phyloP scores from a whole-genome alignment of 306 rosid genomes.

The Prinsepia uniflora region DNA sequence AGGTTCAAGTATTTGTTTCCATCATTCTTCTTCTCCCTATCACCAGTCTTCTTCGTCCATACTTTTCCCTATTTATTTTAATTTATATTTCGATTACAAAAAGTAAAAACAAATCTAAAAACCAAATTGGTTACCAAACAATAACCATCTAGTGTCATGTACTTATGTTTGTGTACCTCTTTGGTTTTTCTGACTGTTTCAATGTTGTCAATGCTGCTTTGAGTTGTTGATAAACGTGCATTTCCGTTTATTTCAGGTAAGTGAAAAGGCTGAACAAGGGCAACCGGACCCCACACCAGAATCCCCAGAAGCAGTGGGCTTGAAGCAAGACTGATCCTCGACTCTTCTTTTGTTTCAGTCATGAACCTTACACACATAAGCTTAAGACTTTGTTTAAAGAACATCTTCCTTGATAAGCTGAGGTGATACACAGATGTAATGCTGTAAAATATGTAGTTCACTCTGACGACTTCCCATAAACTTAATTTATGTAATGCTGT shows the following conservation, averaged over 20 bases:
- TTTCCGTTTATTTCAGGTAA: slow-evolving; percentile 44
- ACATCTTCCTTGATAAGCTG: too few species aligned
- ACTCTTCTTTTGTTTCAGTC: neutral
- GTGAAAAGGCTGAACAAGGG: slow-evolving; percentile 36
- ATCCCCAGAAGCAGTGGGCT: slow-evolving; percentile 29
- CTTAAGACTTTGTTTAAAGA: neutral
- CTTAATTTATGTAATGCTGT: too few species aligned
- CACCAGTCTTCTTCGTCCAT: too few species aligned
- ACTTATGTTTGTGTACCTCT: slow-evolving; percentile 1
- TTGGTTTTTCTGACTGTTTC: slow-evolving; percentile 11
- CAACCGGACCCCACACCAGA: slow-evolving; percentile 30
- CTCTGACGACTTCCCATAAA: neutral
- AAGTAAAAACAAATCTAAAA: too few species aligned
- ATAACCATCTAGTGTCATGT: neutral
- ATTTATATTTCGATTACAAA: too few species aligned
- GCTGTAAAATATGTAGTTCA: slow-evolving; percentile 1
- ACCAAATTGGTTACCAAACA: too few species aligned
- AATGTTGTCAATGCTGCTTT: slow-evolving; percentile 14
- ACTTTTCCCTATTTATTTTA: too few species aligned
- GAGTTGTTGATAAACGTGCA: slow-evolving; percentile 16
- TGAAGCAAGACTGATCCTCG: slow-evolving; percentile 54
- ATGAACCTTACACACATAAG: neutral
- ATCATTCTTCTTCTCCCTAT: too few species aligned
- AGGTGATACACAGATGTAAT: neutral
- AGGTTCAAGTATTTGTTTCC: too few species aligned